Conservation (phyloP, 1,139 yeast genomes). For the Yamadazyma friedrichii region DNA sequence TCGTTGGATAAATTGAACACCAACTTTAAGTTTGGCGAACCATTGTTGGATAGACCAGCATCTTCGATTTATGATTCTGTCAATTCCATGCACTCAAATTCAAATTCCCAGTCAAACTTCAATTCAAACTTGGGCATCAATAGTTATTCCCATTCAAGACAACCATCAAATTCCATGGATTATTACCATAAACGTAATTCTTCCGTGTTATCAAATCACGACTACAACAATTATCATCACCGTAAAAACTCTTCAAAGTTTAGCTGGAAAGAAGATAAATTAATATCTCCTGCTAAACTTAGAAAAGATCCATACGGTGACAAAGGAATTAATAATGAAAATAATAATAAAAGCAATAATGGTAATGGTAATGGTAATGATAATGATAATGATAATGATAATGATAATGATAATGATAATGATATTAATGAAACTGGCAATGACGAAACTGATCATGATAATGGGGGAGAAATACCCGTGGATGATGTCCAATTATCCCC, state of each 20-base stretch:
- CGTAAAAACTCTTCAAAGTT: conserved; percentile 14
- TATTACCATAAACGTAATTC: conserved; percentile 29
- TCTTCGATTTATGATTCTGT: conserved; percentile 45
- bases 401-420: not conserved
- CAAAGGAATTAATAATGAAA: not conserved
- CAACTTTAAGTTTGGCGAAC: conserved; percentile 23
- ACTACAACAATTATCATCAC: conserved; percentile 5
- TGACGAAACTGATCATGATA: not conserved
- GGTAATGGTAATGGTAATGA: not conserved
- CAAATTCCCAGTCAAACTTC: too few relatives aligned
- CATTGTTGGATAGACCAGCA: conserved; percentile 30
- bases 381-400: not conserved
- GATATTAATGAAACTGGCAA: not conserved
- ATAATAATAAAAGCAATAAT: not conserved
- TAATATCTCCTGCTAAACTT: conserved; percentile 27
- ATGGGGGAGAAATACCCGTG: conserved; percentile 22
- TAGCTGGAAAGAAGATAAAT: conserved; percentile 14
- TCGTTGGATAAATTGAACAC: conserved; percentile 37
- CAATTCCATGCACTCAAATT: conserved; percentile 17
- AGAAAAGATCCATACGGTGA: conserved; percentile 16
- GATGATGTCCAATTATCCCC: conserved; percentile 38
- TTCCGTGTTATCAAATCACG: conserved; percentile 20
- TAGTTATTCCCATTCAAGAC: conserved; percentile 26
- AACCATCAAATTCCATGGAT: conserved; percentile 27
- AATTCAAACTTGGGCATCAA: too few relatives aligned